A percentile compares a stretch with the other conserved stretches of the same genome.
Evolutionary conservation across 2,329 filamentous ascomycete species (phyloP).

Genomic region (Sarocladium strictum): DNA sequence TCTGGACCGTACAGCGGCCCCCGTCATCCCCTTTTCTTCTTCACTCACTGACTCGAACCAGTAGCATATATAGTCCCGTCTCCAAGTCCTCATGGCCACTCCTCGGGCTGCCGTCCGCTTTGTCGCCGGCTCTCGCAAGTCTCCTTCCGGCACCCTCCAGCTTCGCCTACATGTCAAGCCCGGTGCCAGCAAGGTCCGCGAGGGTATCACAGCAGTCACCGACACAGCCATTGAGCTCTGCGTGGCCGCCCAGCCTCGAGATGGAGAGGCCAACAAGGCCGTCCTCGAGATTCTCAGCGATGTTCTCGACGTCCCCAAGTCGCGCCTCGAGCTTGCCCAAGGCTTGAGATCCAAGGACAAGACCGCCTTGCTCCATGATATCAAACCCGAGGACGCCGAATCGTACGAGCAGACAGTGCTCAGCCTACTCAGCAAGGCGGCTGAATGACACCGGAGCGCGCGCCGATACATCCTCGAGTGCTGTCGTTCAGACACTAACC

Average conservation of each 20-base stretch:
- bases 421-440: constrained; percentile 21
- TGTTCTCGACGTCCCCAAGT: constrained; percentile 55
- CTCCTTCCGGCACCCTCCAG: constrained; percentile 41
- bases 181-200: constrained; percentile 53
- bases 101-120: constrained; percentile 34
- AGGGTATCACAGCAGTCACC: constrained; percentile 53
- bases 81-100: background rate
- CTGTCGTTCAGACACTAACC: background rate
- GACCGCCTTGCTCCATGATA: constrained; percentile 40
- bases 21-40: background rate
- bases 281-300: constrained; percentile 57
- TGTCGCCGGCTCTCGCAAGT: constrained; percentile 41
- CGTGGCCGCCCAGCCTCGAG: constrained; percentile 57
- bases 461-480: no score
- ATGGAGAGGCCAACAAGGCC: constrained; percentile 65
- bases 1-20: background rate
- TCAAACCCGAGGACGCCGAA: constrained; percentile 23
- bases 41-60: background rate
- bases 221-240: constrained; percentile 56
- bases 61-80: background rate
- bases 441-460: constrained; percentile 10
- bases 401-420: constrained; percentile 21
- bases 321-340: constrained; percentile 54
- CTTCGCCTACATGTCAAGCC: constrained; percentile 64
- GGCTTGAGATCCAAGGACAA: constrained; percentile 62